Percentiles rank a stretch among this genome's conserved stretches.
phyloP scores from a whole-genome alignment of 371 early-diverging fungal genomes.

The Apophysomyces ossiformis region DNA sequence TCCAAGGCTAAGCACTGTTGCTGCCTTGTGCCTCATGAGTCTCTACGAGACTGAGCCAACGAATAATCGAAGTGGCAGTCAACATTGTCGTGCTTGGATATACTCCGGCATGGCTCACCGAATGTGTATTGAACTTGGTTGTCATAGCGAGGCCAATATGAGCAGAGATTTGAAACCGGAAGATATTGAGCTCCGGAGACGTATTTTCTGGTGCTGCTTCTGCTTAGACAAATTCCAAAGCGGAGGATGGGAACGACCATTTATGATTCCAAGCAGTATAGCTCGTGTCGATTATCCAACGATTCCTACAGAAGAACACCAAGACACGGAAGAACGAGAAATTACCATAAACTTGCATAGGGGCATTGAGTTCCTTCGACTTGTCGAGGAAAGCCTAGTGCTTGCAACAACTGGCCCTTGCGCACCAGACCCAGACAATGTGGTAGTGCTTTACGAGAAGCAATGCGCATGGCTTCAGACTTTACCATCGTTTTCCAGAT shows the following conservation, averaged over 20 bases:
- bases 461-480: slow-evolving; percentile 20
- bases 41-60: slow-evolving; percentile 35
- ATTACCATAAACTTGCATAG: slow-evolving; percentile 9
- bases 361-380: slow-evolving; percentile 15
- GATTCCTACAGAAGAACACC: not conserved
- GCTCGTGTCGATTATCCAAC: slow-evolving; percentile 15
- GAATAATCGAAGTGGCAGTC: slow-evolving; percentile 19
- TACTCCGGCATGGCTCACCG: slow-evolving; percentile 23
- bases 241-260: slow-evolving; percentile 38
- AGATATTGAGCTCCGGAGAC: slow-evolving; percentile 31
- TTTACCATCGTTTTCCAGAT: slow-evolving; percentile 30
- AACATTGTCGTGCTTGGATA: slow-evolving; percentile 23
- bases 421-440: slow-evolving; percentile 4
- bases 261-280: slow-evolving; percentile 30
- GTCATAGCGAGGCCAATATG: slow-evolving; percentile 14
- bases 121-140: slow-evolving; percentile 20
- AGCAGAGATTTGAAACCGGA: slow-evolving; percentile 14
- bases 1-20: slow-evolving; percentile 42
- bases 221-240: slow-evolving; percentile 41
- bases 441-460: slow-evolving; percentile 9
- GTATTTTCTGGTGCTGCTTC: slow-evolving; percentile 40
- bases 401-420: slow-evolving; percentile 1
- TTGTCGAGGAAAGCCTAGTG: slow-evolving; percentile 13
- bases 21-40: slow-evolving; percentile 35
- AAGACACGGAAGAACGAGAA: slow-evolving; percentile 16